Percentiles rank a stretch among this genome's conserved stretches.
These are phyloP conservation scores for Samsoniella hepiali DNA, from an alignment of 2,329 filamentous ascomycete genomes.

Conservation along the genomic window DNA sequence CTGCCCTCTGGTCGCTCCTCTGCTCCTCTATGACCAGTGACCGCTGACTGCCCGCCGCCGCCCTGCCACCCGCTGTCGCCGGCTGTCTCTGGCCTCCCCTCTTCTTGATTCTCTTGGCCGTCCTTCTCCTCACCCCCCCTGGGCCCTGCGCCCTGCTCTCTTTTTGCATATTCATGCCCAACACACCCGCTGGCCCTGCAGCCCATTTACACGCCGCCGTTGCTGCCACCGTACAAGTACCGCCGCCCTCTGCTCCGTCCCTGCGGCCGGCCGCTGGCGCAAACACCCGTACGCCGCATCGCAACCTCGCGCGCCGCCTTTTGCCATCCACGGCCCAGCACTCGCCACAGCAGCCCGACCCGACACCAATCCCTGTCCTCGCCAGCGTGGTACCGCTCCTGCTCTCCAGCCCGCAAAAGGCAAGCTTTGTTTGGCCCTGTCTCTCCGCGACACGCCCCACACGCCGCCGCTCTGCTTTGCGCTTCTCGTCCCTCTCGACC, in stretches of 20 bases:
- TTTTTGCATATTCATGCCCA: slow-evolving; percentile 17
- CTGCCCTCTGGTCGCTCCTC: neutral
- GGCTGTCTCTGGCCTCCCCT: slow-evolving; percentile 3
- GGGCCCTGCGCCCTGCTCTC: neutral
- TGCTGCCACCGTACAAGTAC: slow-evolving; percentile 12
- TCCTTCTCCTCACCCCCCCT: neutral
- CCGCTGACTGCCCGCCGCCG: neutral
- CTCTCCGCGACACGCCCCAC: slow-evolving; percentile 14
- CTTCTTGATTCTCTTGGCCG: slow-evolving; percentile 4
- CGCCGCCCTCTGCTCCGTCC: slow-evolving; percentile 9
- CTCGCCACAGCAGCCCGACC: slow-evolving; percentile 13
- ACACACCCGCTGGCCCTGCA: slow-evolving; percentile 15
- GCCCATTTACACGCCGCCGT: slow-evolving; percentile 1
- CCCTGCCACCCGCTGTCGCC: neutral
- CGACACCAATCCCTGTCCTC: slow-evolving; percentile 12
- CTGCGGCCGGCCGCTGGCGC: slow-evolving; percentile 14
- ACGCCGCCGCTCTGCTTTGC: slow-evolving; percentile 13
- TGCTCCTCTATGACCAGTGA: no score
- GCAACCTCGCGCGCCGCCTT: slow-evolving; percentile 13
- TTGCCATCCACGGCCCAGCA: slow-evolving; percentile 1
- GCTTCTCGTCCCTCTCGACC: slow-evolving; percentile 7
- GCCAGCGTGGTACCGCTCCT: slow-evolving; percentile 9
- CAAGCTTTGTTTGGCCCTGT: slow-evolving; percentile 17
- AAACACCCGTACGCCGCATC: slow-evolving; percentile 17
- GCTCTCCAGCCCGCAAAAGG: slow-evolving; percentile 14